phyloP scores from a whole-genome alignment of 2,329 filamentous ascomycete genomes.

The Pseudophaeomoniella oleicola region DNA sequence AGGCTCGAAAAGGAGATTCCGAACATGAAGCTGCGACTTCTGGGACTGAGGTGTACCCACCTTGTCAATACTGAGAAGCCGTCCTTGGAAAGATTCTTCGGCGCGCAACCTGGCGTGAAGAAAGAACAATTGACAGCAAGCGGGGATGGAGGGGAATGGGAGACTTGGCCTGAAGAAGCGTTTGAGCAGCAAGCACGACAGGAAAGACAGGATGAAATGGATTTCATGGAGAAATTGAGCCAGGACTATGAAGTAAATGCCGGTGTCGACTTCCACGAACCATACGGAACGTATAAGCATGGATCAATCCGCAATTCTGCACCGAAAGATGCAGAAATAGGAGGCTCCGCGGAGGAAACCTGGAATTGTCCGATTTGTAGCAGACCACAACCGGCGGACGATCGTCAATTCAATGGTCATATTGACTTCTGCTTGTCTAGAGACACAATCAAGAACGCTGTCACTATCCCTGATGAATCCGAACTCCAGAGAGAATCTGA shows the following conservation, averaged over 20 bases:
- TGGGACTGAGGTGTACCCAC: constrained; percentile 81
- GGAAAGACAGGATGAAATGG: constrained; percentile 45
- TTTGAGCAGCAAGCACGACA: constrained; percentile 47
- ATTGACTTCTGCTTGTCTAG: constrained; percentile 83
- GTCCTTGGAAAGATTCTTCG: constrained; percentile 67
- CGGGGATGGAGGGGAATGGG: constrained; percentile 34
- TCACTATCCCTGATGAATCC: constrained; percentile 24
- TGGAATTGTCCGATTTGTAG: constrained; percentile 86
- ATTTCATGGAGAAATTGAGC: constrained; percentile 46
- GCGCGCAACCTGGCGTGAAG: constrained; percentile 23
- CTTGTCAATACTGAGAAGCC: constrained; percentile 73
- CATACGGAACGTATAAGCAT: constrained; percentile 12
- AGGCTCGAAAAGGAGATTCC: constrained; percentile 78
- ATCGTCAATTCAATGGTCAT: constrained; percentile 73
- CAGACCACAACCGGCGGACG: constrained; percentile 59
- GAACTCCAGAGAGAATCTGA: constrained; percentile 3
- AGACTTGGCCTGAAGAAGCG: constrained; percentile 54
- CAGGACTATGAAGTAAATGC: constrained; percentile 30
- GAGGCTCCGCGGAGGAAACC: constrained; percentile 6
- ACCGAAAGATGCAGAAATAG: neutral
- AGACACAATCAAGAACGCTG: constrained; percentile 70
- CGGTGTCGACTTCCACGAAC: constrained; percentile 11
- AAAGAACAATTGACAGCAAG: constrained; percentile 24
- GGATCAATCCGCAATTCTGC: neutral
- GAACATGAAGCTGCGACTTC: constrained; percentile 62